Base-by-base conservation (phyloP, 1,139 yeast genomes). In the Saccharomyces hybrid region DNA sequence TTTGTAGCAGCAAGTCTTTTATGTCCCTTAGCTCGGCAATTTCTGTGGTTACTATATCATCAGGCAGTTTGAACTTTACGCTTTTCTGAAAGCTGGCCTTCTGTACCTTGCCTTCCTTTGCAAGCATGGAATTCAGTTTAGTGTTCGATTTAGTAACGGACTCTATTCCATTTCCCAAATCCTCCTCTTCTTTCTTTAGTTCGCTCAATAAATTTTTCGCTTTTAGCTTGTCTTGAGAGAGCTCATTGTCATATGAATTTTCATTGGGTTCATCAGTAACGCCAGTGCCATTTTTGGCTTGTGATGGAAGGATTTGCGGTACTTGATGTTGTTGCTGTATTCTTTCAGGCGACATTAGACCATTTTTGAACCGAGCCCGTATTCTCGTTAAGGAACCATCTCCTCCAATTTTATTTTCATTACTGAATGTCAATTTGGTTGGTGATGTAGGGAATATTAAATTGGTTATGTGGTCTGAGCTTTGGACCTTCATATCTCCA, bases 321-420 rank as follows among this genome's bases (percentile, higher is more conserved):
- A 19, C 19, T 19, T 38, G 44, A 3, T 38, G 19, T 11, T 38
- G 44, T 9, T 38, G 44, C 4, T 38, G 44, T 38, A 38, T 38
- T 42, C 61, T 55, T 49, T 59, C 58, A 5, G 64, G 64, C 4
- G 64, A 61, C 47, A 58, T 41, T n/a, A 57, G 53, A 5, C 63
- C 63, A 26, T 59, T 58, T 26, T 58, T 52, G 41, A 64, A 61
- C 49, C 68, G 56, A 3, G 66, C 57, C 28, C 64, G 58, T 29
- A 64, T 61, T 48, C 65, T 62, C 29, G 65, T 61, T 42, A 61
- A 52, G 1, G 67, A 62, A 2, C 68, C 68, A 49, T 64, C 67
- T 14, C 68, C 68, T 46, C 66, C 66, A 8, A 57, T 51, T 14
- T 51, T 55, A 13, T 57, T 57, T 26, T 53, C 58, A 48, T 57